Percentiles rank a stretch among this genome's conserved stretches.
Conservation (phyloP, 2,329 filamentous ascomycete species). For the Grosmannia serpens region DNA sequence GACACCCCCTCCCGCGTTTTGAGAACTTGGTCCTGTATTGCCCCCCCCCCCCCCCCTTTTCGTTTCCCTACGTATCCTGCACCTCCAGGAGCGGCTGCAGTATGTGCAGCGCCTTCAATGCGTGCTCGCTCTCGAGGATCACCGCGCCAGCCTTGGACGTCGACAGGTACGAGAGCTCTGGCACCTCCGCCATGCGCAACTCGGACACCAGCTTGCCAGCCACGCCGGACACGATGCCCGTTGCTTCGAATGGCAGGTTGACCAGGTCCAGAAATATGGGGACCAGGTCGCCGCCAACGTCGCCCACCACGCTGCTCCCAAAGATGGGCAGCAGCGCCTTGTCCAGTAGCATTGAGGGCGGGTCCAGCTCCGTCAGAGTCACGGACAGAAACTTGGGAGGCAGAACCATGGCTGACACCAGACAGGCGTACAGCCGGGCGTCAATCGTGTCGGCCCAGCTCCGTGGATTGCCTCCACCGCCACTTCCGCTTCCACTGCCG, state of each 20-base stretch:
- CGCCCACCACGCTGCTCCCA: slow-evolving; percentile 63
- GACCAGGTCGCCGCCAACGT: slow-evolving; percentile 59
- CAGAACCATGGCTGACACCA: slow-evolving; percentile 45
- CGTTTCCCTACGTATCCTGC: background rate
- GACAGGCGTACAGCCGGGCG: slow-evolving; percentile 49
- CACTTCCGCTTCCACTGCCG: slow-evolving; percentile 23
- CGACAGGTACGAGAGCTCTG: slow-evolving; percentile 83
- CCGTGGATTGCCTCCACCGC: slow-evolving; percentile 6
- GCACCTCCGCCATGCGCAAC: slow-evolving; percentile 41
- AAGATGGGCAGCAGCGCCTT: slow-evolving; percentile 53
- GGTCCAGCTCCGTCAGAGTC: slow-evolving; percentile 61
- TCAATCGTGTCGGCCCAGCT: slow-evolving; percentile 50
- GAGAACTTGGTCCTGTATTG: background rate
- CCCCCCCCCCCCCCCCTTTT: slow-evolving; percentile 5
- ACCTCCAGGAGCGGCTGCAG: slow-evolving; percentile 39
- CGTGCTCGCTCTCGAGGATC: slow-evolving; percentile 65
- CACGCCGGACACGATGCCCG: slow-evolving; percentile 90
- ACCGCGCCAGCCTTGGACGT: slow-evolving; percentile 84
- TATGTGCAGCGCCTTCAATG: slow-evolving; percentile 61
- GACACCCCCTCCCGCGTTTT: background rate
- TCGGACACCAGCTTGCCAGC: slow-evolving; percentile 71
- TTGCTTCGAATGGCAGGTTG: slow-evolving; percentile 72
- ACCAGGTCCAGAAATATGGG: slow-evolving; percentile 83
- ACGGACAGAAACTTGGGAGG: slow-evolving; percentile 61
- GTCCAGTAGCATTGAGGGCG: slow-evolving; percentile 63